A percentile compares a stretch with the other conserved stretches of the same genome.
These are phyloP conservation scores for Hirsutella minnesotensis DNA, from an alignment of 2,329 filamentous ascomycete genomes.

Conservation along the genomic window DNA sequence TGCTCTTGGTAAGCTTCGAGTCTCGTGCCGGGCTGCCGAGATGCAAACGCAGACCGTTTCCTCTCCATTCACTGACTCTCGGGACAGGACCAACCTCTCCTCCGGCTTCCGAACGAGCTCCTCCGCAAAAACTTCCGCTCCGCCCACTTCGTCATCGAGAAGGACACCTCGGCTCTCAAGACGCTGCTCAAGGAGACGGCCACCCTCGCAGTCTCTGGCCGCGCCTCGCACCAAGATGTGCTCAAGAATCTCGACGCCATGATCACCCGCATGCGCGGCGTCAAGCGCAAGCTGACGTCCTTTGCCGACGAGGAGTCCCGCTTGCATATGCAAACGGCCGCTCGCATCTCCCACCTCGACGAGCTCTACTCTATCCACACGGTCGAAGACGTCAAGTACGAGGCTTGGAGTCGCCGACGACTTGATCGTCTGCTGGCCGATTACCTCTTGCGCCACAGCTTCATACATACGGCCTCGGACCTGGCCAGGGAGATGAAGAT, in stretches of 20 bases:
- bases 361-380: conserved; percentile 70
- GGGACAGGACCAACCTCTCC: conserved; percentile 76
- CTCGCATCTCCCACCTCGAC: conserved; percentile 69
- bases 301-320: conserved; percentile 70
- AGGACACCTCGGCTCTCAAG: conserved; percentile 52
- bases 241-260: conserved; percentile 74
- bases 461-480: conserved; percentile 61
- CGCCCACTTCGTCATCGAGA: conserved; percentile 65
- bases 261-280: conserved; percentile 69
- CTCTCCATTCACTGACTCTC: neutral
- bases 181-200: conserved; percentile 50
- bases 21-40: neutral
- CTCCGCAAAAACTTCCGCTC: conserved; percentile 89
- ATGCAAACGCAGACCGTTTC: neutral
- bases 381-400: conserved; percentile 86
- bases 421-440: conserved; percentile 84
- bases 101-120: conserved; percentile 86
- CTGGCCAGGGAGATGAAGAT: conserved; percentile 68
- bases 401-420: conserved; percentile 72
- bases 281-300: conserved; percentile 75
- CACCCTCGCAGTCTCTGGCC: conserved; percentile 52
- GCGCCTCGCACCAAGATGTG: conserved; percentile 55
- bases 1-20: conserved; percentile 48
- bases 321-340: conserved; percentile 63
- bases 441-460: conserved; percentile 77